phyloP scores from a whole-genome alignment of 768 basidiomycete genomes.

The Mycena amicta region DNA sequence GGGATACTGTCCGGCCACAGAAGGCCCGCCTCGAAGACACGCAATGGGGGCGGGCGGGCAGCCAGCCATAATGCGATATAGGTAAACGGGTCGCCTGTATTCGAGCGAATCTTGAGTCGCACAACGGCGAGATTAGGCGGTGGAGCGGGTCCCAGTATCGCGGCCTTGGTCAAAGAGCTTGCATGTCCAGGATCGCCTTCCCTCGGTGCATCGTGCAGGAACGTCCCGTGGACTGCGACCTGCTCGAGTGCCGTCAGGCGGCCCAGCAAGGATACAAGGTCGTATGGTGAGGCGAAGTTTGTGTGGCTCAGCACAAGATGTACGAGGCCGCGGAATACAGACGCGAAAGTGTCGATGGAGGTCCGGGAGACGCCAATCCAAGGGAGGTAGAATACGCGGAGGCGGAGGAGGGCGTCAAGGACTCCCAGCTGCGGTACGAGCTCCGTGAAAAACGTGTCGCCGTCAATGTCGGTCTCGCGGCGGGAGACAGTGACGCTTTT shows the following conservation, averaged over 20 bases:
- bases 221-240: neutral
- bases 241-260: neutral
- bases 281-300: neutral
- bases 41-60: slow-evolving; percentile 2
- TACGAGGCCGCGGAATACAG: neutral
- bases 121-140: neutral
- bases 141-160: neutral
- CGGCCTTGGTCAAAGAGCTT: neutral
- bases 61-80: neutral
- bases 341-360: neutral
- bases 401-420: neutral
- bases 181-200: neutral
- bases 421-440: neutral
- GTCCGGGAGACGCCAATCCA: neutral
- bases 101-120: neutral
- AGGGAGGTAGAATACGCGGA: neutral
- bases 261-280: slow-evolving; percentile 1
- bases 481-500: neutral
- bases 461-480: neutral
- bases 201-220: neutral
- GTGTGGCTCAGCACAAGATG: neutral
- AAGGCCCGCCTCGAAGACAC: neutral
- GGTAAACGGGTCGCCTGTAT: neutral
- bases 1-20: slow-evolving; percentile 1
- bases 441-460: neutral